A percentile compares a stretch with the other conserved stretches of the same genome.
Evolutionary conservation across 345 rosid genomes (phyloP).

Genomic region (Acer campestre): DNA sequence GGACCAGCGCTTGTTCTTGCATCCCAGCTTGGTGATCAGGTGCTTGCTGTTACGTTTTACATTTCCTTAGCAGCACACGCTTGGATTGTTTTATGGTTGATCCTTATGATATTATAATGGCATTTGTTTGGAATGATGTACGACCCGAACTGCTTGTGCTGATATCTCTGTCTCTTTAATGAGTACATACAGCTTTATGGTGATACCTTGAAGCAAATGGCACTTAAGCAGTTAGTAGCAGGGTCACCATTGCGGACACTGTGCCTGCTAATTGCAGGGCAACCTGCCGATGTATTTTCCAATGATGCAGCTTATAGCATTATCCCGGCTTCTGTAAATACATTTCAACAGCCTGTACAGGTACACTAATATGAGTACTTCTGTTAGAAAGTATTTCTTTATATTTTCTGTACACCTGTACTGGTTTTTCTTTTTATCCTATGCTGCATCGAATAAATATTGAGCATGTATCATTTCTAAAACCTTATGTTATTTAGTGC

Average conservation of each 20-base stretch:
- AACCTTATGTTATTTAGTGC: background rate
- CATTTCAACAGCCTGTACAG: constrained; percentile 34
- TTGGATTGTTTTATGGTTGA: constrained; percentile 19
- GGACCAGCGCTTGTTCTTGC: constrained; percentile 52
- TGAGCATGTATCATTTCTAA: background rate
- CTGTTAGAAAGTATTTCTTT: background rate
- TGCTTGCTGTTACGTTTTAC: constrained; percentile 15
- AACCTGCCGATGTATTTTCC: constrained; percentile 45
- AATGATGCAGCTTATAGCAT: constrained; percentile 17
- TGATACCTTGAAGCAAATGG: constrained; percentile 48
- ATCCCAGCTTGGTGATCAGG: constrained; percentile 50
- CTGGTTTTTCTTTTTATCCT: background rate
- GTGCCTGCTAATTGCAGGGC: constrained; percentile 49
- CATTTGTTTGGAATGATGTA: background rate
- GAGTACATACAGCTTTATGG: constrained; percentile 44
- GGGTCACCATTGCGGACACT: constrained; percentile 49
- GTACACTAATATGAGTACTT: constrained; percentile 14
- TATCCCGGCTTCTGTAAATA: constrained; percentile 31
- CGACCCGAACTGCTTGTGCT: constrained; percentile 5
- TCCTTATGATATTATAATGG: constrained; percentile 12
- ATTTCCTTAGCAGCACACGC: background rate
- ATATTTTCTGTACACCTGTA: background rate
- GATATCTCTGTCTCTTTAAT: constrained; percentile 7
- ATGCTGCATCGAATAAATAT: background rate
- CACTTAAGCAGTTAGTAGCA: constrained; percentile 38